Evolutionary conservation across 371 early-diverging fungal species (phyloP), one percentile per base, ranked within the genome.

Genomic region (Zopfochytrium polystomum): DNA sequence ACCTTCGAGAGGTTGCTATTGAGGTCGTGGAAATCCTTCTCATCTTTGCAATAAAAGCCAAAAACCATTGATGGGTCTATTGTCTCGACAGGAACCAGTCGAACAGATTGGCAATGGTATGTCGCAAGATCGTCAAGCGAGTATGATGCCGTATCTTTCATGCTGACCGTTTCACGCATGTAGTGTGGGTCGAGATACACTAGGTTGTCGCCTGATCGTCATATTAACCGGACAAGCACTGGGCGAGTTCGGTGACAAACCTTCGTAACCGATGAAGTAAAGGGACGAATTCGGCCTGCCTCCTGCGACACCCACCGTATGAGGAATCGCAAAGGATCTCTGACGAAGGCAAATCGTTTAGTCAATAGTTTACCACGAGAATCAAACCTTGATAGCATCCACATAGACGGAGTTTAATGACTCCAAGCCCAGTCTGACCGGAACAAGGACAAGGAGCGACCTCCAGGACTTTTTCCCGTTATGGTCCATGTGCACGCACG

Each of bases 171-270:
- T 68, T 35, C 11, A 46, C 93, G 83, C 23, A 90, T 83, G 63
- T 82, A 86, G 69, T 97, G 98, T 25, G 98, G 96, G 67, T 97
- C 98, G n/a, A 93, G 76, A 64, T 93, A 97, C 13, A 94, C 78
- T 9, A 96, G 66, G 29, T 89, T 83, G 66, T 89, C 81, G 3
- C 83, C 88, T 83, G 54, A 18, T 9, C 7, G 22, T 13, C n/a
- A n/a, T n/a, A n/a, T n/a, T n/a, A n/a, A n/a, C n/a, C n/a, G n/a
- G n/a, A n/a, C n/a, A n/a, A n/a, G n/a, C n/a, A n/a, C n/a, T n/a
- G n/a, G n/a, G n/a, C n/a, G n/a, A n/a, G n/a, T n/a, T n/a, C n/a
- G 43, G 6, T 71, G 55, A 23, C 64, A 67, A 72, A 70, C 85
- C 87, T 74, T 94, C 88, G 26, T 85, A 70, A 18, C 95, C 96